phyloP scores from a whole-genome alignment of 2,329 filamentous ascomycete genomes.

The Penicillium janthinellum region DNA sequence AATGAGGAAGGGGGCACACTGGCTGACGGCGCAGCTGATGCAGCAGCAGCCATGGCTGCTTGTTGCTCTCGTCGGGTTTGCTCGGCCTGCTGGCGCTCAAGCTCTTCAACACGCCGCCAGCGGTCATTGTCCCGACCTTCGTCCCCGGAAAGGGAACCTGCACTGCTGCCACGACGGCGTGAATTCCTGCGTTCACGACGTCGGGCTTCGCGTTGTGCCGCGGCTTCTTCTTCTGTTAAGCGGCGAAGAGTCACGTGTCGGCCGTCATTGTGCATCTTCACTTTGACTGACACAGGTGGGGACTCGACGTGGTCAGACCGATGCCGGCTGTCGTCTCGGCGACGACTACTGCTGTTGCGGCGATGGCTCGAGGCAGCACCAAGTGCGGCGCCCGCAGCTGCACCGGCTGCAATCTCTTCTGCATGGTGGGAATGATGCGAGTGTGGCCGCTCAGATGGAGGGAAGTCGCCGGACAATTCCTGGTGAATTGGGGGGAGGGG shows the following conservation, averaged over 20 bases:
- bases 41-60: constrained; percentile 29
- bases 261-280: constrained; percentile 66
- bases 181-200: constrained; percentile 48
- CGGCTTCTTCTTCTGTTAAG: constrained; percentile 64
- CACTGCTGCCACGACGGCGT: constrained; percentile 44
- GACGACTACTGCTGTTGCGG: constrained; percentile 29
- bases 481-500: constrained; percentile 45
- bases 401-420: constrained; percentile 34
- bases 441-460: constrained; percentile 20
- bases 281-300: constrained; percentile 64
- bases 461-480: constrained; percentile 39
- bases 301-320: constrained; percentile 50
- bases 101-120: constrained; percentile 53
- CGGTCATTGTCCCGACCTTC: constrained; percentile 43
- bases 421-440: constrained; percentile 23
- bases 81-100: constrained; percentile 51
- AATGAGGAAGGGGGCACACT: constrained; percentile 29
- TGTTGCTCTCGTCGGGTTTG: constrained; percentile 44
- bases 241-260: constrained; percentile 64
- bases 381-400: constrained; percentile 36
- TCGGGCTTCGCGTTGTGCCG: constrained; percentile 59
- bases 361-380: constrained; percentile 34
- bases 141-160: constrained; percentile 45
- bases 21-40: constrained; percentile 28
- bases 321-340: constrained; percentile 22